phyloP scores from a whole-genome alignment of 2,329 filamentous ascomycete genomes.

The Cercospora sesami region DNA sequence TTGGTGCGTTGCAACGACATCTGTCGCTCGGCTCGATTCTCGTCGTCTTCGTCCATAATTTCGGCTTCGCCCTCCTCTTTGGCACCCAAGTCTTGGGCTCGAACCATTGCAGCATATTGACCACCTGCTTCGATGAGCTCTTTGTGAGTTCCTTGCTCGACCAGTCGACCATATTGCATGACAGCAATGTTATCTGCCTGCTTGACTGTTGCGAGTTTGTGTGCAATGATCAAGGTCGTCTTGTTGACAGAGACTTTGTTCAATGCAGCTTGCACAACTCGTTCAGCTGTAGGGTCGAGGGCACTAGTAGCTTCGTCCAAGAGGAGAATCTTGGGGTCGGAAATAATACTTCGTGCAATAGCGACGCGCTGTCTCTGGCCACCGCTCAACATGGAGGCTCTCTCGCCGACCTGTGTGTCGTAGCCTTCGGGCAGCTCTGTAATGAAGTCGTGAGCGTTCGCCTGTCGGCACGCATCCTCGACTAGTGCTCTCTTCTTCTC shows the following conservation, averaged over 20 bases:
- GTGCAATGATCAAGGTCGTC: conserved; percentile 46
- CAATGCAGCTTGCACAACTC: conserved; percentile 39
- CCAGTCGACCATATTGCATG: conserved; percentile 45
- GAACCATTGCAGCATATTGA: conserved; percentile 47
- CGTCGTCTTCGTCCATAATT: conserved; percentile 33
- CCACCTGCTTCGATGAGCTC: conserved; percentile 43
- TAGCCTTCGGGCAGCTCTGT: conserved; percentile 39
- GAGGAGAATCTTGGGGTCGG: conserved; percentile 39
- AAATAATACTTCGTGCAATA: conserved; percentile 42
- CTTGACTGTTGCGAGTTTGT: conserved; percentile 48
- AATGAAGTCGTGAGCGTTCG: conserved; percentile 43
- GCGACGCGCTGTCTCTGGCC: conserved; percentile 41
- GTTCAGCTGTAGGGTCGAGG: conserved; percentile 40
- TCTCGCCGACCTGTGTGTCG: conserved; percentile 39
- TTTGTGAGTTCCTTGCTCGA: conserved; percentile 49
- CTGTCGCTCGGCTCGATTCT: conserved; percentile 35
- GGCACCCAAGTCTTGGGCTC: conserved; percentile 49
- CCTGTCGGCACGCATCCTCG: conserved; percentile 38
- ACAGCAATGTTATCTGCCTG: conserved; percentile 50
- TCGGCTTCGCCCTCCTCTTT: conserved; percentile 25
- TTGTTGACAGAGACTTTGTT: conserved; percentile 36
- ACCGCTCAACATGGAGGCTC: conserved; percentile 39
- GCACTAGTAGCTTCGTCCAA: conserved; percentile 43
- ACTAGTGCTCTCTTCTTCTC: conserved; percentile 39
- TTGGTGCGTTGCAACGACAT: conserved; percentile 30